A percentile compares a stretch with the other conserved stretches of the same genome.
These are phyloP conservation scores for Bruguiera hainesii DNA, from an alignment of 441 rosid species.

Conservation along the genomic window DNA sequence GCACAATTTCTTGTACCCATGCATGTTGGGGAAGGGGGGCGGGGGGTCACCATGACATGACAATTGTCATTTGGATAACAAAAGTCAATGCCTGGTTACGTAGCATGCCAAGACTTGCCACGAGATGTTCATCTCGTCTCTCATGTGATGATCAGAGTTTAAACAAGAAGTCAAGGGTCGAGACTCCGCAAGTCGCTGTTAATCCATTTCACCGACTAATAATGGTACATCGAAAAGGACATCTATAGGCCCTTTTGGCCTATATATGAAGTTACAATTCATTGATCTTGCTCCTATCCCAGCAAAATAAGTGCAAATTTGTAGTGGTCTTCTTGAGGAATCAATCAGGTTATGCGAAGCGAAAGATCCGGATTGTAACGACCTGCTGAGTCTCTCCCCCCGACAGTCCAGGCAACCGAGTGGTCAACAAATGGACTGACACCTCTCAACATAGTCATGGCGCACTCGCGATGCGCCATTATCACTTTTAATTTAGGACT, in stretches of 20 bases:
- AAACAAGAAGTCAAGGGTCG: not conserved
- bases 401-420: not conserved
- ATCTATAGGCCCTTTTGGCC: too few relatives aligned
- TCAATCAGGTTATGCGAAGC: not conserved
- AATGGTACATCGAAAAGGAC: not conserved
- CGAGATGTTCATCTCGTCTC: not conserved
- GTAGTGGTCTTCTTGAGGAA: too few relatives aligned
- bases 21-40: too few relatives aligned
- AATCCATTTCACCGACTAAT: conserved; percentile 7
- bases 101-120: not conserved
- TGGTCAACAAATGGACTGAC: not conserved
- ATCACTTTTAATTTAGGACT: too few relatives aligned
- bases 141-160: not conserved
- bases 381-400: not conserved
- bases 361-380: not conserved
- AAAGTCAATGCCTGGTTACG: not conserved
- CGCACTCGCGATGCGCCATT: too few relatives aligned
- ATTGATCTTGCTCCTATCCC: too few relatives aligned
- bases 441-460: not conserved
- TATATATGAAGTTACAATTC: too few relatives aligned
- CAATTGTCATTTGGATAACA: not conserved
- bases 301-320: too few relatives aligned
- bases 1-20: not conserved
- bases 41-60: too few relatives aligned
- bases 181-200: not conserved